phyloP scores from a whole-genome alignment of 1,284 basidiomycete species.

The Wallemia hederae region DNA sequence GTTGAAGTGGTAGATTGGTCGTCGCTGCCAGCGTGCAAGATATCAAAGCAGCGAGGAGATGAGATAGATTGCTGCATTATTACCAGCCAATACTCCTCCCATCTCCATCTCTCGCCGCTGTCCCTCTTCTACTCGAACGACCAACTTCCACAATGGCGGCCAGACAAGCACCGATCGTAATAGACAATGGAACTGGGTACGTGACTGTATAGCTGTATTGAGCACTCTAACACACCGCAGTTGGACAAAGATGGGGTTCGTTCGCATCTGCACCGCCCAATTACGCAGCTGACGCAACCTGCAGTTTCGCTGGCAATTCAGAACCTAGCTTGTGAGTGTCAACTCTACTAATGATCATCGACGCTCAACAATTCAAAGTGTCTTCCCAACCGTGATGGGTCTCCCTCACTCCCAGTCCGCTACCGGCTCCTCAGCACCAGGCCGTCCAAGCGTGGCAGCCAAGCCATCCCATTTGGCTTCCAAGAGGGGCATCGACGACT shows the following conservation, averaged over 20 bases:
- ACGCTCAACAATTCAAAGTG: slow-evolving; percentile 16
- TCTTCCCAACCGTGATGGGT: slow-evolving; percentile 86
- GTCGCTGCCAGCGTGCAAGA: too few relatives aligned
- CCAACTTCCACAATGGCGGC: slow-evolving; percentile 25
- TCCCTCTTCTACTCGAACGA: not conserved
- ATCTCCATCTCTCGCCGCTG: not conserved
- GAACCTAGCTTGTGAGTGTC: slow-evolving; percentile 70
- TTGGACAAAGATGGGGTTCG: slow-evolving; percentile 70
- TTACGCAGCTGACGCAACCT: slow-evolving; percentile 2
- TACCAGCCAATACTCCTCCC: not conserved
- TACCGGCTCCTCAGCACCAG: slow-evolving; percentile 24
- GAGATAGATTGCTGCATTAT: too few relatives aligned
- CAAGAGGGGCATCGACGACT: slow-evolving; percentile 91
- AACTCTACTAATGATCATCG: slow-evolving; percentile 12
- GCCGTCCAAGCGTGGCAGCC: slow-evolving; percentile 35
- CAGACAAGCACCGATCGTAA: slow-evolving; percentile 60
- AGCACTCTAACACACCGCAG: not conserved
- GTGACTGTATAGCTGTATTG: not conserved
- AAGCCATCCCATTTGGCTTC: slow-evolving; percentile 82
- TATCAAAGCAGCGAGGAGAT: too few relatives aligned
- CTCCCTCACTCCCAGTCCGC: slow-evolving; percentile 11
- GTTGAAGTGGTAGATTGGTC: not conserved
- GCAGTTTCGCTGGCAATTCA: slow-evolving; percentile 87
- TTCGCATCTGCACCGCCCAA: slow-evolving; percentile 4
- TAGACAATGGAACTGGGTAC: slow-evolving; percentile 91